A percentile compares a stretch with the other conserved stretches of the same genome.
Conservation (phyloP, 164 flowering plant species). For the Vitis labrusca region DNA sequence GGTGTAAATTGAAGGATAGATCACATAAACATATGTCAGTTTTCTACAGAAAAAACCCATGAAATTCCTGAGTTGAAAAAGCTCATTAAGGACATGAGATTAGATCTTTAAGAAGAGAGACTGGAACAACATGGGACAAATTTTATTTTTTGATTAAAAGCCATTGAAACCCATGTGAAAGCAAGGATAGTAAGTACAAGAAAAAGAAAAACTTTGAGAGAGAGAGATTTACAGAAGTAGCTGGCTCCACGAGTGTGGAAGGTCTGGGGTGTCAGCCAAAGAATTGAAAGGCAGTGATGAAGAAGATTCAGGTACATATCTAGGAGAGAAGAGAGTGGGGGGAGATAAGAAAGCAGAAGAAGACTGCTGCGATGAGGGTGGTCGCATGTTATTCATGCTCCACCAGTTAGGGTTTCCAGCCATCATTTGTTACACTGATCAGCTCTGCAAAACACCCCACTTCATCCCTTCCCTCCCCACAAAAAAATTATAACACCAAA, state of each 20-base stretch:
- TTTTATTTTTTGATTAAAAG: too few species aligned
- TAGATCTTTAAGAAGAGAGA: too few species aligned
- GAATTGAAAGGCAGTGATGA: conserved; percentile 22
- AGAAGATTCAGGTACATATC: conserved; percentile 24
- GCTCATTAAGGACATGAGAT: too few species aligned
- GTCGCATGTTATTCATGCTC: conserved; percentile 22
- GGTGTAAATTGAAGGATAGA: not conserved
- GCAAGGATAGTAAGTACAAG: not conserved
- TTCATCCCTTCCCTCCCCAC: not conserved
- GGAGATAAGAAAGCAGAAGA: conserved; percentile 14
- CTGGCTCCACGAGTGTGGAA: conserved; percentile 43
- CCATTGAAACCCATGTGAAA: too few species aligned
- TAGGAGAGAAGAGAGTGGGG: conserved; percentile 11
- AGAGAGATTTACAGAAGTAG: conserved; percentile 32
- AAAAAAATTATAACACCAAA: not conserved
- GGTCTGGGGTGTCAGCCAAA: conserved; percentile 23
- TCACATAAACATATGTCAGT: not conserved
- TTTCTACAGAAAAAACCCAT: not conserved
- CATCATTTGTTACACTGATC: conserved; percentile 31
- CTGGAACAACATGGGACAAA: too few species aligned
- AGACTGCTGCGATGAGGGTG: conserved; percentile 26
- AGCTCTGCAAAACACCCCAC: conserved; percentile 11
- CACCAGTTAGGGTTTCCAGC: conserved; percentile 49
- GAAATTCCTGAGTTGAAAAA: not conserved
- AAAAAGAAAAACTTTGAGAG: not conserved